phyloP scores from a whole-genome alignment of 495 filamentous ascomycete species.

The Amniculicola lignicola region DNA sequence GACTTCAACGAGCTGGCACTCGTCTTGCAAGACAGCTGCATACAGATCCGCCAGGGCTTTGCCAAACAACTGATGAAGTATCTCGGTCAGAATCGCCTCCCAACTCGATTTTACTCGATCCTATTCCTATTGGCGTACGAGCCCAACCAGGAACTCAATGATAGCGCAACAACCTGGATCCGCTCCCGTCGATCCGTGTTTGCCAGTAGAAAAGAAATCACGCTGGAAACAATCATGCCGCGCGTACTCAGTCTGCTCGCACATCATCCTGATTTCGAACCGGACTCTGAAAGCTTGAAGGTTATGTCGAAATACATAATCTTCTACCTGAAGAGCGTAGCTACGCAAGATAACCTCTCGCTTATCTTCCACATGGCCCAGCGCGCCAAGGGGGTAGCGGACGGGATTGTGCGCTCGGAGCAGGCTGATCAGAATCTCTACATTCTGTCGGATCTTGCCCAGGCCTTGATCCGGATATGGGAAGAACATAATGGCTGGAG shows the following conservation, averaged over 20 bases:
- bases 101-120: conserved; percentile 77
- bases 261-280: conserved; percentile 88
- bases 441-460: conserved; percentile 82
- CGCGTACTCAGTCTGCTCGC: conserved; percentile 83
- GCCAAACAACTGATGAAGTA: conserved; percentile 84
- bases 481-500: conserved; percentile 73
- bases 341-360: conserved; percentile 79
- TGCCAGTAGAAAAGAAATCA: conserved; percentile 51
- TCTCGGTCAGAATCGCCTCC: conserved; percentile 63
- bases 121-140: conserved; percentile 90
- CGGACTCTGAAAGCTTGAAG: conserved; percentile 62
- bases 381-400: conserved; percentile 83
- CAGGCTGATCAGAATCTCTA: conserved; percentile 62
- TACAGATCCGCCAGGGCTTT: conserved; percentile 72
- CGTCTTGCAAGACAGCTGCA: conserved; percentile 72
- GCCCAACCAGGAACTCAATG: conserved; percentile 63
- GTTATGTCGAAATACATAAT: conserved; percentile 84
- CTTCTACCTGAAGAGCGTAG: conserved; percentile 81
- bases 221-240: conserved; percentile 81
- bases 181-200: conserved; percentile 62
- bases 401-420: conserved; percentile 59
- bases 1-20: conserved; percentile 79
- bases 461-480: conserved; percentile 76
- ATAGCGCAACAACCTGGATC: conserved; percentile 80
- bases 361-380: conserved; percentile 90